A percentile compares a stretch with the other conserved stretches of the same genome.
Evolutionary conservation across 768 basidiomycete genomes (phyloP).

Genomic region (Termitomyces heimii): DNA sequence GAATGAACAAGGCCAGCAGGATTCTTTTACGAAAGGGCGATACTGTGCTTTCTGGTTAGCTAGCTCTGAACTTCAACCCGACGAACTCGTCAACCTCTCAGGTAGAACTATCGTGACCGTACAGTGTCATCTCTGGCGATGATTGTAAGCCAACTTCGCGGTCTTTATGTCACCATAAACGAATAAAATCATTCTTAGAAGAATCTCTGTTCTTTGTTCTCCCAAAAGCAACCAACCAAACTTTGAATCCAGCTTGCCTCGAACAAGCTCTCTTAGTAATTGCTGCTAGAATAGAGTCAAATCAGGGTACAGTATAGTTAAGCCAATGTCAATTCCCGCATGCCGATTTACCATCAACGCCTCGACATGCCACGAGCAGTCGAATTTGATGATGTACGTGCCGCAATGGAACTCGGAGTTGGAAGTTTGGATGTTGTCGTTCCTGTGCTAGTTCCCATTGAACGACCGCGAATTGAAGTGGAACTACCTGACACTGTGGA

Average conservation of each 20-base stretch:
- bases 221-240: background rate
- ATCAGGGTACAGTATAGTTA: background rate
- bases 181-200: conserved; percentile 2
- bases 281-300: background rate
- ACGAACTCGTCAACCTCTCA: conserved; percentile 20
- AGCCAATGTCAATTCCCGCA: background rate
- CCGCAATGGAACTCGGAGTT: conserved; percentile 3
- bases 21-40: conserved; percentile 21
- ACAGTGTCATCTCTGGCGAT: conserved; percentile 19
- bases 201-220: conserved; percentile 22
- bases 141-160: conserved; percentile 18
- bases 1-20: conserved; percentile 23
- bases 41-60: conserved; percentile 18
- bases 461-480: conserved; percentile 4
- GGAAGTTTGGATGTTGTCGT: conserved; percentile 12
- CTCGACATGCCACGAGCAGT: conserved; percentile 5
- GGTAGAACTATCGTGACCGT: conserved; percentile 23
- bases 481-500: background rate
- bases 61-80: conserved; percentile 8
- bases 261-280: background rate
- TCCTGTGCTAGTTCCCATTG: background rate
- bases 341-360: background rate
- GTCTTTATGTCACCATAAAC: background rate
- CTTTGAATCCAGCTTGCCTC: background rate
- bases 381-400: conserved; percentile 5